These are phyloP conservation scores for Actinidia arguta DNA, from an alignment of 179 eudicot genomes.

Conservation along the genomic window DNA sequence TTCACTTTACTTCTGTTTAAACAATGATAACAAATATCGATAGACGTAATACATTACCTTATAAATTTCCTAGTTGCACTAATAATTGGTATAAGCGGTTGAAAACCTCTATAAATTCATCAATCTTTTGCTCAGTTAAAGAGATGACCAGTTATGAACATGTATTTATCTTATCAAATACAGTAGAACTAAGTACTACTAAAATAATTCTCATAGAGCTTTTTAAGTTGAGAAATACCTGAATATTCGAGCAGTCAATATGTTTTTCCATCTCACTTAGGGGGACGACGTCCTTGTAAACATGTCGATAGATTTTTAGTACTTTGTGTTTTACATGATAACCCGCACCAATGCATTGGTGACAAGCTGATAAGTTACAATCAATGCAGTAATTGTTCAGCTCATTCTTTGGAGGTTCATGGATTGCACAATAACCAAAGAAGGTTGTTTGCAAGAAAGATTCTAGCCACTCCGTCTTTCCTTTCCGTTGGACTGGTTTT, in stretches of 20 bases:
- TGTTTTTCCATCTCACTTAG: conserved; percentile 48
- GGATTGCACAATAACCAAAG: conserved; percentile 48
- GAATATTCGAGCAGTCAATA: conserved; percentile 56
- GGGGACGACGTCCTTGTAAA: conserved; percentile 64
- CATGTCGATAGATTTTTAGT: conserved; percentile 62
- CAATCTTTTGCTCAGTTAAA: no score
- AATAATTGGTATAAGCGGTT: no score
- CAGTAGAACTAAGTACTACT: no score
- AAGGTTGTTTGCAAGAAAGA: conserved; percentile 44
- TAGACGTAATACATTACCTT: no score
- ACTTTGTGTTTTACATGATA: conserved; percentile 48
- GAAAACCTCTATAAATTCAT: no score
- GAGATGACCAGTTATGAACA: no score
- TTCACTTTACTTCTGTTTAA: no score
- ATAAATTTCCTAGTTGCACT: no score
- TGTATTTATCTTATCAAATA: no score
- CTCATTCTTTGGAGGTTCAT: conserved; percentile 49
- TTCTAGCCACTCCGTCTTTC: conserved; percentile 56
- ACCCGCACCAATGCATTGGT: conserved; percentile 43
- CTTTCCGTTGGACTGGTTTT: not conserved
- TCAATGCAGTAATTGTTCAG: conserved; percentile 55
- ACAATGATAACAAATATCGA: no score
- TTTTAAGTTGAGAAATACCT: conserved; percentile 37
- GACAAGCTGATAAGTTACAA: conserved; percentile 51
- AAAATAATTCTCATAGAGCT: not conserved